Evolutionary conservation across 1,284 basidiomycete species (phyloP).

Genomic region (Mycosarcoma maydis): DNA sequence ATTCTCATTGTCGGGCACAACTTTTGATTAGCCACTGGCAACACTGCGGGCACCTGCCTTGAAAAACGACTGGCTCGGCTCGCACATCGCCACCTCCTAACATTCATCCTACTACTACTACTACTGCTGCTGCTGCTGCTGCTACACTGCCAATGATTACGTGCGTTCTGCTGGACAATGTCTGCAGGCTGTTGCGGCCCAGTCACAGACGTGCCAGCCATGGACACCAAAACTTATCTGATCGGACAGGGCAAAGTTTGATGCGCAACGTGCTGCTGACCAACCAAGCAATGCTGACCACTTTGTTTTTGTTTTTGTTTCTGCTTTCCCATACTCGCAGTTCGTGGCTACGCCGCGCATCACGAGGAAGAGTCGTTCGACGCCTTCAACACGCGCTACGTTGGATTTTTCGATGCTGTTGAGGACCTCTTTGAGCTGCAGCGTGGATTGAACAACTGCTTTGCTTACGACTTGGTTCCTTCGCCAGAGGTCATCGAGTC

Average conservation of each 20-base stretch:
- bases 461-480: slow-evolving; percentile 97
- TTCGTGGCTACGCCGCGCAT: slow-evolving; percentile 59
- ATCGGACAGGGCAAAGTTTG: too few relatives aligned
- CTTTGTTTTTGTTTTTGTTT: neutral
- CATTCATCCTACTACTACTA: too few relatives aligned
- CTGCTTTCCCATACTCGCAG: slow-evolving; percentile 14
- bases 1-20: too few relatives aligned
- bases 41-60: too few relatives aligned
- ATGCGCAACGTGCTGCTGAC: too few relatives aligned
- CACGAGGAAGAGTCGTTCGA: slow-evolving; percentile 87
- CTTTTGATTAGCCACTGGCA: too few relatives aligned
- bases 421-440: slow-evolving; percentile 88
- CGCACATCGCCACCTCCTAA: too few relatives aligned
- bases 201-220: too few relatives aligned
- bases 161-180: too few relatives aligned
- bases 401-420: slow-evolving; percentile 88
- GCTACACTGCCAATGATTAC: neutral
- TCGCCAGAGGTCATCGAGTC: slow-evolving; percentile 87
- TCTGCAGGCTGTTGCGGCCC: too few relatives aligned
- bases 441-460: slow-evolving; percentile 98
- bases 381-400: slow-evolving; percentile 90
- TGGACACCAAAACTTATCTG: too few relatives aligned
- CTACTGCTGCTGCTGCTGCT: slow-evolving; percentile 1
- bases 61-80: too few relatives aligned
- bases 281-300: slow-evolving; percentile 2